Percentiles rank a stretch among this genome's conserved stretches.
Evolutionary conservation across 257 asterid species (phyloP).

Genomic region (Cynanchum wilfordii): DNA sequence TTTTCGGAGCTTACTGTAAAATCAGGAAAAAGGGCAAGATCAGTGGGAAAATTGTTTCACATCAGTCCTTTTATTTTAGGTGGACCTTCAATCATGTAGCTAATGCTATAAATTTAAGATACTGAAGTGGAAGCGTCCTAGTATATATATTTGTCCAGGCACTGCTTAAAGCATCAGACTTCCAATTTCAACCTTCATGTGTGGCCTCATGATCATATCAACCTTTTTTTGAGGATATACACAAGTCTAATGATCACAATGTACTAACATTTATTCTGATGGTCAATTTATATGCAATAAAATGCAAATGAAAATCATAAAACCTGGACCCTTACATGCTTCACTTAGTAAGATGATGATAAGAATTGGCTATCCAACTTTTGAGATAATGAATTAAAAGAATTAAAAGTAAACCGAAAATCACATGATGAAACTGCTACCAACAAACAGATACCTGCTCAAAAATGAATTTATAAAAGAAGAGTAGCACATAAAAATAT

Average conservation of each 20-base stretch:
- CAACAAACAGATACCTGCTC: neutral
- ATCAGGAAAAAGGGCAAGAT: neutral
- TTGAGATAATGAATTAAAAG: neutral
- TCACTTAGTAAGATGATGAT: neutral
- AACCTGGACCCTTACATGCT: neutral
- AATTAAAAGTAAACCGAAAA: neutral
- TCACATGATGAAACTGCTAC: neutral
- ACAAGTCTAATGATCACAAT: neutral
- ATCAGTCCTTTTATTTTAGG: neutral
- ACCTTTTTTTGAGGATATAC: neutral
- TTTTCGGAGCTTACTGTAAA: neutral
- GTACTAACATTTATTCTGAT: neutral
- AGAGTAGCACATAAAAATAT: neutral
- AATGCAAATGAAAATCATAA: neutral
- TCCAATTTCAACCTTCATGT: neutral
- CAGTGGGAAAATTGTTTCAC: neutral
- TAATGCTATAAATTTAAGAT: neutral
- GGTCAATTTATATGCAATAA: neutral
- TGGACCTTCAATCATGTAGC: neutral
- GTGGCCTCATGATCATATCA: neutral
- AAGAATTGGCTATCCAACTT: neutral
- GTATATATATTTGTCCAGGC: neutral
- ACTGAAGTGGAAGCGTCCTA: neutral
- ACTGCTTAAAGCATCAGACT: neutral
- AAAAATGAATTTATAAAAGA: neutral